Conservation (phyloP, 768 basidiomycete genomes). For the Tricholoma sp. region DNA sequence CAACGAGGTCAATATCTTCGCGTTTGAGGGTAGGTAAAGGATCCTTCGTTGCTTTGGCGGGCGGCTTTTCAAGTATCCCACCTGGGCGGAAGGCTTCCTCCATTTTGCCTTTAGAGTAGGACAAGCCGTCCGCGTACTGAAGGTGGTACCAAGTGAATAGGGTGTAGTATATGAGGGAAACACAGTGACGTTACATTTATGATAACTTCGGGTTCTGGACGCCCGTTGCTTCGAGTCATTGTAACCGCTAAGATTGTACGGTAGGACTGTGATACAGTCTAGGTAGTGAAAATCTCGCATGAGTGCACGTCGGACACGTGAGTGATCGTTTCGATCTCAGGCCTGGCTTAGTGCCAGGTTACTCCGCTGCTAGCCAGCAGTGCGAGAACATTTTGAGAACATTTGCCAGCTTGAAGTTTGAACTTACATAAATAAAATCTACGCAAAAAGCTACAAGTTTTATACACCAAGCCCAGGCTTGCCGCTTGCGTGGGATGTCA, state of each 20-base stretch:
- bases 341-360: too few species aligned
- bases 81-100: slow-evolving; percentile 59
- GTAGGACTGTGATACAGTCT: too few species aligned
- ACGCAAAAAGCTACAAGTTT: too few species aligned
- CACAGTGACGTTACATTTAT: slow-evolving; percentile 44
- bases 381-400: too few species aligned
- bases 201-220: slow-evolving; percentile 38
- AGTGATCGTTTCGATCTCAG: too few species aligned
- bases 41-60: slow-evolving; percentile 43
- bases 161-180: not conserved
- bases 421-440: too few species aligned
- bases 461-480: too few species aligned
- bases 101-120: slow-evolving; percentile 63
- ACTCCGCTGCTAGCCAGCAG: too few species aligned
- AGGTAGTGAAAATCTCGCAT: too few species aligned
- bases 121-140: slow-evolving; percentile 61
- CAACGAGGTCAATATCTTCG: slow-evolving; percentile 64
- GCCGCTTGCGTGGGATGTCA: too few species aligned
- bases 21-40: slow-evolving; percentile 37
- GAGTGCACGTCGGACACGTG: too few species aligned
- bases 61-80: slow-evolving; percentile 51
- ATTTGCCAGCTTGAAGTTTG: too few species aligned
- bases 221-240: slow-evolving; percentile 19
- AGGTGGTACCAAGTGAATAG: not conserved
- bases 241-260: not conserved